Evolutionary conservation across 805 yeast species (phyloP).

Genomic region (Zygotorulaspora sp.): DNA sequence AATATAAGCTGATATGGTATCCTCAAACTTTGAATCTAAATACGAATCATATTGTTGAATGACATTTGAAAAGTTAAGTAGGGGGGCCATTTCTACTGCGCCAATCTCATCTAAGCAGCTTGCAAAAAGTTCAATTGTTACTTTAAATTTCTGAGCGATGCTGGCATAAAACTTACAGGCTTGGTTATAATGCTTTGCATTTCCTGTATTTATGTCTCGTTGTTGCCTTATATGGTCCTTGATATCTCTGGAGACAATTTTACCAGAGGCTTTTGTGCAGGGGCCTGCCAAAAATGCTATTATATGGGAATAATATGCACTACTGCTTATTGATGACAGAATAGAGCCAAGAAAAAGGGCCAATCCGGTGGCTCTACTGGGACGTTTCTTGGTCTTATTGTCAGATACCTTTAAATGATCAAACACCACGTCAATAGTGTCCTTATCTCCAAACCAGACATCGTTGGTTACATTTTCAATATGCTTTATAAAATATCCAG

Average conservation of each 20-base stretch:
- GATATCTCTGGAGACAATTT: conserved; percentile 16
- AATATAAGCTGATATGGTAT: conserved; percentile 3
- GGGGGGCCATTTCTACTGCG: conserved; percentile 17
- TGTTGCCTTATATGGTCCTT: conserved; percentile 20
- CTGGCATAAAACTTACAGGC: conserved; percentile 13
- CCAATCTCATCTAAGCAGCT: conserved; percentile 24
- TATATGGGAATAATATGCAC: conserved; percentile 3
- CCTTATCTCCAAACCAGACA: conserved; percentile 3
- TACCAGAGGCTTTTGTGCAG: conserved; percentile 26
- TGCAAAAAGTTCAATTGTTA: conserved; percentile 12
- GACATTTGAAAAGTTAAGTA: conserved; percentile 4
- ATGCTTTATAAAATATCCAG: conserved; percentile 11
- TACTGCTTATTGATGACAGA: background rate
- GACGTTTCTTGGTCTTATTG: conserved; percentile 8
- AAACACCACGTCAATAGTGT: background rate
- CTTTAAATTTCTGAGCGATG: conserved; percentile 2
- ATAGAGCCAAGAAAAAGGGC: conserved; percentile 18
- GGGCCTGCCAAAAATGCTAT: conserved; percentile 21
- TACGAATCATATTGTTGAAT: conserved; percentile 22
- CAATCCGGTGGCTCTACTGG: conserved; percentile 19
- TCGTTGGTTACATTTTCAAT: background rate
- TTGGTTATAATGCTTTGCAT: conserved; percentile 10
- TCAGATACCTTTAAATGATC: background rate
- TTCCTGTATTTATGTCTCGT: conserved; percentile 13
- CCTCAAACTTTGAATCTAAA: conserved; percentile 10